Evolutionary conservation across 257 asterid species (phyloP).

Genomic region (Solanum etuberosum): DNA sequence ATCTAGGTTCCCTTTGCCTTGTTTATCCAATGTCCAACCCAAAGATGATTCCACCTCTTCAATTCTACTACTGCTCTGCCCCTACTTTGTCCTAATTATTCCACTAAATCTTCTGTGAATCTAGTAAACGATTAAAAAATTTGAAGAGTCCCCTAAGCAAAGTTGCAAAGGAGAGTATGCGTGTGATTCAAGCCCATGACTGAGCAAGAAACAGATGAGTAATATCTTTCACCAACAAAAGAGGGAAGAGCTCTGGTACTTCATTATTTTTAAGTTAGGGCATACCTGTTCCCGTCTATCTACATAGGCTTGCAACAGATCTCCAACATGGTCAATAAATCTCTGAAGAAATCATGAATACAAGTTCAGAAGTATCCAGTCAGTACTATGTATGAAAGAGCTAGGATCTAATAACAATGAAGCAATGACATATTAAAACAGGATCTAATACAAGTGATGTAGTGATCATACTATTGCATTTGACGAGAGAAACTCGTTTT

Average conservation of each 20-base stretch:
- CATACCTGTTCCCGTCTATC: conserved; percentile 97
- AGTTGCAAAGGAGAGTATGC: background rate
- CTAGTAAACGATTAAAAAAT: background rate
- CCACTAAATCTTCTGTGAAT: background rate
- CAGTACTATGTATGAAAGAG: background rate
- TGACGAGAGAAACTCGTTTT: conserved; percentile 72
- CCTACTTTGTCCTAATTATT: background rate
- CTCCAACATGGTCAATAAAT: conserved; percentile 90
- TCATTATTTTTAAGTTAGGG: background rate
- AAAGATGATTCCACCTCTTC: background rate
- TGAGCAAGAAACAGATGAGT: background rate
- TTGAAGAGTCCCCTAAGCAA: background rate
- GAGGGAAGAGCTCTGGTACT: background rate
- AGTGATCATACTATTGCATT: conserved; percentile 66
- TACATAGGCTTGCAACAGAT: conserved; percentile 85
- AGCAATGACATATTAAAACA: background rate
- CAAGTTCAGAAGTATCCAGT: background rate
- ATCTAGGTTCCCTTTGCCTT: background rate
- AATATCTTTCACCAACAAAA: background rate
- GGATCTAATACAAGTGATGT: background rate
- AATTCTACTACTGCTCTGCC: background rate
- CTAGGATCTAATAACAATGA: background rate
- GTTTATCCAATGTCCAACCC: background rate
- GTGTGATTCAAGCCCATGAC: background rate
- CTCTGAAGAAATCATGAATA: conserved; percentile 43